Conservation (phyloP, 202 grass and related monocot genomes). For the Saccharum hybrid region DNA sequence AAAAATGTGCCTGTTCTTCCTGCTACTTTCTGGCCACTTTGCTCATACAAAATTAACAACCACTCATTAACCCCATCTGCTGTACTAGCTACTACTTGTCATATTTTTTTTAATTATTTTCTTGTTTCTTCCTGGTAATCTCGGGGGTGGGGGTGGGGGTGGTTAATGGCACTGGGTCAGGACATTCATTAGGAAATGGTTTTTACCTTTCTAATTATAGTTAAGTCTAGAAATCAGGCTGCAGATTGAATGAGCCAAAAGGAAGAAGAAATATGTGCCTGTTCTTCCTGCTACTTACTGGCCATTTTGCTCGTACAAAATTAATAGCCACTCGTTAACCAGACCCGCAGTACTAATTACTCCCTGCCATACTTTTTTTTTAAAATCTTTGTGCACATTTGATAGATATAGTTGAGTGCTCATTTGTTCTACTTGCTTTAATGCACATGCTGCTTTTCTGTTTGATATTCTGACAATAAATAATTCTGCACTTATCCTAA, state of each 20-base stretch:
- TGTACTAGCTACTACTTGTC: neutral
- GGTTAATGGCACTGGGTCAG: neutral
- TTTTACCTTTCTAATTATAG: neutral
- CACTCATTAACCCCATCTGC: conserved; percentile 16
- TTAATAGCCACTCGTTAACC: neutral
- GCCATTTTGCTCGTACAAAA: neutral
- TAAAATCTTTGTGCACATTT: neutral
- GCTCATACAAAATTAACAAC: neutral
- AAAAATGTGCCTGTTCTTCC: neutral
- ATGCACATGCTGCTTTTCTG: conserved; percentile 35
- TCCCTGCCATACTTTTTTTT: conserved; percentile 2
- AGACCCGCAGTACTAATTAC: neutral
- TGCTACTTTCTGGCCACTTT: neutral
- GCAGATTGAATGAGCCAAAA: neutral
- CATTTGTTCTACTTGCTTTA: conserved; percentile 34
- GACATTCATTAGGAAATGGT: neutral
- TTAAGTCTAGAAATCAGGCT: neutral
- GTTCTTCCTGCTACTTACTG: conserved; percentile 13
- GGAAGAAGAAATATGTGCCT: neutral
- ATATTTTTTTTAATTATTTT: too few species aligned
- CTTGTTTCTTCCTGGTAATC: neutral
- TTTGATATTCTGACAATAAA: conserved; percentile 53
- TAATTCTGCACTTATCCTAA: conserved; percentile 48
- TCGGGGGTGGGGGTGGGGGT: neutral
- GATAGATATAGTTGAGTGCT: conserved; percentile 36